Evolutionary conservation across 345 rosid genomes (phyloP).

Genomic region (Brassica cretica): DNA sequence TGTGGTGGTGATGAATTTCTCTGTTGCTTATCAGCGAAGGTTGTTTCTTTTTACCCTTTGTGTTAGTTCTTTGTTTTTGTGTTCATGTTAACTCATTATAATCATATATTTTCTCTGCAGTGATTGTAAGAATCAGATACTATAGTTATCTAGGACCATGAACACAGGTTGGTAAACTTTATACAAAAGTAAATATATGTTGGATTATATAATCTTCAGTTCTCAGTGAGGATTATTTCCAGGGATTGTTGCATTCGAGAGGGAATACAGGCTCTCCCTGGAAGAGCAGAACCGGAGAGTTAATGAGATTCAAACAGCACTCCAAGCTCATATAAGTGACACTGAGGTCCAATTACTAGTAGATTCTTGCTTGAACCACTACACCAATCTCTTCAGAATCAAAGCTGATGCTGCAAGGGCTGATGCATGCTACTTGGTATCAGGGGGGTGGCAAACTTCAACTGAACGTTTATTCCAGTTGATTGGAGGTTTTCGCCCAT

Average conservation of each 20-base stretch:
- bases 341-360: neutral
- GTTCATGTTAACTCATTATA: conserved; percentile 1
- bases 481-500: neutral
- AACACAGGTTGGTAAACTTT: conserved; percentile 42
- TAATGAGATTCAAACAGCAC: neutral
- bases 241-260: conserved; percentile 2
- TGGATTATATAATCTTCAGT: neutral
- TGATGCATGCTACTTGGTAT: neutral
- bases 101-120: conserved; percentile 34
- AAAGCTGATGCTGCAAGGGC: neutral
- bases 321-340: neutral
- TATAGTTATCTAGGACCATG: conserved; percentile 45
- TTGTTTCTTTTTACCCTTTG: neutral
- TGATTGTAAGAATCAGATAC: conserved; percentile 36
- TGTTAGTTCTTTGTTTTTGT: neutral
- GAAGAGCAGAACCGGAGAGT: neutral
- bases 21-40: neutral
- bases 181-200: neutral
- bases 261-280: neutral
- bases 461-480: neutral
- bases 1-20: conserved; percentile 18
- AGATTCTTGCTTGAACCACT: neutral
- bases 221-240: conserved; percentile 26
- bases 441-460: neutral
- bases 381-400: neutral